Percentiles rank a stretch among this genome's conserved stretches.
phyloP scores from a whole-genome alignment of 2,329 filamentous ascomycete species.

The Cladosporium sp. region DNA sequence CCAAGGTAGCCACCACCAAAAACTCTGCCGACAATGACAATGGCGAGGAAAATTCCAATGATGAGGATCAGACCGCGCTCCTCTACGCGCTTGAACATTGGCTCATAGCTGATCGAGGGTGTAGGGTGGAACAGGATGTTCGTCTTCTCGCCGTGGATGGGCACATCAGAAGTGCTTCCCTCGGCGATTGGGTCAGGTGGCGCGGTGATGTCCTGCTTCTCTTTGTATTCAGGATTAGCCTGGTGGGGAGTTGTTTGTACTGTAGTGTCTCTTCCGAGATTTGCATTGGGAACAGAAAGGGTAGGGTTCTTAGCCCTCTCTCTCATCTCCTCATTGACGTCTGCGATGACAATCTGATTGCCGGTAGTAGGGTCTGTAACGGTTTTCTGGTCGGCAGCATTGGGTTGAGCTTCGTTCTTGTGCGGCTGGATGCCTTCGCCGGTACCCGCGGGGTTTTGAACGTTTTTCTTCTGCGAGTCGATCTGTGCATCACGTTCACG shows the following conservation, averaged over 20 bases:
- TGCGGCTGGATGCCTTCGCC: slow-evolving; percentile 42
- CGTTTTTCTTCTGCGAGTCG: slow-evolving; percentile 49
- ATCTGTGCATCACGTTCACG: slow-evolving; percentile 67
- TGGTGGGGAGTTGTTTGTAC: slow-evolving; percentile 68
- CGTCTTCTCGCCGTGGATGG: slow-evolving; percentile 93
- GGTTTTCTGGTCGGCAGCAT: slow-evolving; percentile 47
- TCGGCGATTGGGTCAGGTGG: slow-evolving; percentile 81
- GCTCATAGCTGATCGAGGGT: slow-evolving; percentile 82
- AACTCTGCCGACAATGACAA: slow-evolving; percentile 71
- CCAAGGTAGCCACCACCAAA: slow-evolving; percentile 76
- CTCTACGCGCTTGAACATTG: slow-evolving; percentile 76
- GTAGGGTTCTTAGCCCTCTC: slow-evolving; percentile 67
- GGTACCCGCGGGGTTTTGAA: slow-evolving; percentile 22
- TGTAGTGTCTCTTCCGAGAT: slow-evolving; percentile 70
- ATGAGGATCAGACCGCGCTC: slow-evolving; percentile 68
- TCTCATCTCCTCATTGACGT: slow-evolving; percentile 68
- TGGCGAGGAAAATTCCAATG: slow-evolving; percentile 64
- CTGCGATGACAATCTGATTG: slow-evolving; percentile 78
- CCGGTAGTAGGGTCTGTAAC: slow-evolving; percentile 90
- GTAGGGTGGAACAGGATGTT: slow-evolving; percentile 95
- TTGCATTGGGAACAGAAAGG: slow-evolving; percentile 85
- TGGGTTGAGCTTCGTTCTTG: slow-evolving; percentile 41
- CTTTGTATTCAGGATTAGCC: slow-evolving; percentile 72
- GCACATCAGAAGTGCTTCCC: slow-evolving; percentile 85
- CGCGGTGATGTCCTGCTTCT: slow-evolving; percentile 83